Evolutionary conservation across 2,329 filamentous ascomycete species (phyloP).

Genomic region (Epichloe glyceriae): DNA sequence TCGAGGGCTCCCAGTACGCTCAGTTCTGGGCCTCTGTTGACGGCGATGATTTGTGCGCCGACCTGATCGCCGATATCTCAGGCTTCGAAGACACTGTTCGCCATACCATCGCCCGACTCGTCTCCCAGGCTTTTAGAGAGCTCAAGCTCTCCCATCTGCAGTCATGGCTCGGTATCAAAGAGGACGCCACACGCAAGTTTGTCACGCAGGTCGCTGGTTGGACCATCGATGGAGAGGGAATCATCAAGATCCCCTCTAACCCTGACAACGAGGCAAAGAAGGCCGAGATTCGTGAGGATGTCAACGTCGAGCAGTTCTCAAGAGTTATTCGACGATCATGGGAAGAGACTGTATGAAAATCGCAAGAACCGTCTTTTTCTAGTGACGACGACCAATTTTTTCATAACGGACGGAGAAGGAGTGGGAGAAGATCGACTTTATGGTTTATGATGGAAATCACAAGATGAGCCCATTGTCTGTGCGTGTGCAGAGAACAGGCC

Average conservation of each 20-base stretch:
- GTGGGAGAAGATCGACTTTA: background rate
- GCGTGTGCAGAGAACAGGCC: background rate
- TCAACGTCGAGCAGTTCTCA: conserved; percentile 77
- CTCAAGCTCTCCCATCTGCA: conserved; percentile 55
- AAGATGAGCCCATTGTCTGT: background rate
- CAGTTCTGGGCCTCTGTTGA: conserved; percentile 90
- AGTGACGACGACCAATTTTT: background rate
- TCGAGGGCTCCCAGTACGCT: conserved; percentile 81
- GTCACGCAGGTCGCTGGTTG: conserved; percentile 78
- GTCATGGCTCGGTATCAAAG: conserved; percentile 62
- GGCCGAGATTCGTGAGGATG: conserved; percentile 87
- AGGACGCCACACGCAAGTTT: conserved; percentile 60
- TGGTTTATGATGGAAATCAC: background rate
- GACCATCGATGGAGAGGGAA: conserved; percentile 54
- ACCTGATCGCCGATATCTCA: conserved; percentile 83
- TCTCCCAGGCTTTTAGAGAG: conserved; percentile 70
- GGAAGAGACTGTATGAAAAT: conserved; percentile 46
- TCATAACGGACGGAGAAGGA: background rate
- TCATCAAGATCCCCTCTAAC: conserved; percentile 73
- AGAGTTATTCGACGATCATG: conserved; percentile 73
- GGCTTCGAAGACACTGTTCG: conserved; percentile 94
- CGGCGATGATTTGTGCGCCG: conserved; percentile 88
- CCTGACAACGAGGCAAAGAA: conserved; percentile 97
- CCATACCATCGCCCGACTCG: conserved; percentile 74
- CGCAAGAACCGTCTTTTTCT: background rate